Conservation (phyloP, 202 grass and related monocot species). For the Zoysia matrella region DNA sequence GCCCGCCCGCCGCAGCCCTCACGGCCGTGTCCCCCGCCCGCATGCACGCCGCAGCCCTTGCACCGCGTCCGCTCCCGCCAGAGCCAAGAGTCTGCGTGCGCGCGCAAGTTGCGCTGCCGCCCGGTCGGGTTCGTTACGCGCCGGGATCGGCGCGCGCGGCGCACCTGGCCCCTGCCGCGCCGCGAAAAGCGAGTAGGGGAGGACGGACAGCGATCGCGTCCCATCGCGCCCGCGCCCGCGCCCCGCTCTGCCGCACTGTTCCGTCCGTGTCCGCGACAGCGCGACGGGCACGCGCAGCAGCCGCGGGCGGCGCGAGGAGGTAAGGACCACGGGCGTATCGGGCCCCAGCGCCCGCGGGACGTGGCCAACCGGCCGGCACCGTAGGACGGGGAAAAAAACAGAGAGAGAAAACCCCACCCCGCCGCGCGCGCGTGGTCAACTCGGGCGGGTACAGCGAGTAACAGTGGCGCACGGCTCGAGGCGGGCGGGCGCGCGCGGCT, state of each 20-base stretch:
- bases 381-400: no score
- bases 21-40: constrained; percentile 32
- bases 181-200: not conserved
- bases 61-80: no score
- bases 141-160: constrained; percentile 43
- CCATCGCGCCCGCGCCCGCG: not conserved
- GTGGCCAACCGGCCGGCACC: not conserved
- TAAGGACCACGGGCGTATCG: not conserved
- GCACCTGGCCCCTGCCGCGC: not conserved
- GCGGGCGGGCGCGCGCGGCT: not conserved
- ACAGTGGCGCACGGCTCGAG: constrained; percentile 66
- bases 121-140: constrained; percentile 38
- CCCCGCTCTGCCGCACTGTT: constrained; percentile 5
- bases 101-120: no score
- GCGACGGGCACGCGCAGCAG: constrained; percentile 13
- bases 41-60: no score
- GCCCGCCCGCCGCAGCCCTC: not conserved
- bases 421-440: constrained; percentile 25
- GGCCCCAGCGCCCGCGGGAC: constrained; percentile 28
- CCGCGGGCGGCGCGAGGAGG: not conserved
- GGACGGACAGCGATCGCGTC: no score
- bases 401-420: not conserved
- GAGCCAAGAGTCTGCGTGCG: no score
- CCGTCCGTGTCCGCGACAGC: constrained; percentile 36
- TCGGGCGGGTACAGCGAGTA: constrained; percentile 40